Conservation (phyloP, 1,284 basidiomycete species). For the Xanthoconium separans region DNA sequence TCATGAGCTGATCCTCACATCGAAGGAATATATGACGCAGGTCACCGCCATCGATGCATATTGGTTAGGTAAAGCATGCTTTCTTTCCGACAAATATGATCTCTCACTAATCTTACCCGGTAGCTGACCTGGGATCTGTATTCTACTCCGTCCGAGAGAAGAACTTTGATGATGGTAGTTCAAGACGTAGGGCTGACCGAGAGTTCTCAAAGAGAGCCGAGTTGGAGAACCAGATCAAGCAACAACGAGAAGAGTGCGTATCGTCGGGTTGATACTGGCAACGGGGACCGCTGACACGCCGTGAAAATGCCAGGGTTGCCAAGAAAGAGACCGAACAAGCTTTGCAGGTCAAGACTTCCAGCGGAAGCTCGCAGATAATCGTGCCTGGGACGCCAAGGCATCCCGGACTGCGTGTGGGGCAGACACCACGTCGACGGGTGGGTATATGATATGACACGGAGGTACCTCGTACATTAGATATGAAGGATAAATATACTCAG, state of each 20-base stretch:
- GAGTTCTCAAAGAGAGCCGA: constrained; percentile 91
- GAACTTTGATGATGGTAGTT: constrained; percentile 86
- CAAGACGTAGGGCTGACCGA: constrained; percentile 70
- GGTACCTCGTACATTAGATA: not conserved
- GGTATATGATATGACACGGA: constrained; percentile 37
- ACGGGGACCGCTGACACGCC: constrained; percentile 1
- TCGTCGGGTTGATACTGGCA: not conserved
- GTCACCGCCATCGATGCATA: constrained; percentile 94
- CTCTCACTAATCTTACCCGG: constrained; percentile 8
- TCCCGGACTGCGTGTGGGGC: constrained; percentile 60
- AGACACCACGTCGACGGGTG: constrained; percentile 60
- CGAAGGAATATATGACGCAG: constrained; percentile 96
- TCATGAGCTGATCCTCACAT: constrained; percentile 93
- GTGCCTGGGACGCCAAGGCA: constrained; percentile 81
- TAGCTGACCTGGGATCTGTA: constrained; percentile 89
- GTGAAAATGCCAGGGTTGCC: constrained; percentile 46
- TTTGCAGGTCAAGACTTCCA: constrained; percentile 56
- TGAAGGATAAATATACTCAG: constrained; percentile 1
- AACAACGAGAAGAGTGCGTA: constrained; percentile 81
- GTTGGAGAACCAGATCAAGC: constrained; percentile 87
- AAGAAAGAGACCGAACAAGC: constrained; percentile 68
- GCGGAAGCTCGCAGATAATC: constrained; percentile 66
- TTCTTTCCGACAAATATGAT: not conserved
- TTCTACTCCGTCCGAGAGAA: constrained; percentile 96
- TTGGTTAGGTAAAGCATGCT: constrained; percentile 74